A percentile compares a stretch with the other conserved stretches of the same genome.
phyloP scores from a whole-genome alignment of 2,329 filamentous ascomycete species.

The Colletotrichum nymphaeae region DNA sequence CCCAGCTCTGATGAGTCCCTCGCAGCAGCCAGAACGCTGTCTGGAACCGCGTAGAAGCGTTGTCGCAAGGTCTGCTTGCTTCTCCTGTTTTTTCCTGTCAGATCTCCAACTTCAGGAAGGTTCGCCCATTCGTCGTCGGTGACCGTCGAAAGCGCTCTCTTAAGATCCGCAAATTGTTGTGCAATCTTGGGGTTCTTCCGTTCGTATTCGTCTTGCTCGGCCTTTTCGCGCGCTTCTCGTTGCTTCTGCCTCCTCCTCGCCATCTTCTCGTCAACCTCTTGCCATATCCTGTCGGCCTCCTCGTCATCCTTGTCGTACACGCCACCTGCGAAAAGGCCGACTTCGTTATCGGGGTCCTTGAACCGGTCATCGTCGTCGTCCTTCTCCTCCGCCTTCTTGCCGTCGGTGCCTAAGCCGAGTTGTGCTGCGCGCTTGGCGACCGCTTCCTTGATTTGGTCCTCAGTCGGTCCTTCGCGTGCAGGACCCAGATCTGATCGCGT shows the following conservation, averaged over 20 bases:
- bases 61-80: constrained; percentile 85
- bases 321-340: constrained; percentile 93
- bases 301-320: constrained; percentile 98
- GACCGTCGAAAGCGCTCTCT: constrained; percentile 87
- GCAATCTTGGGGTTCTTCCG: constrained; percentile 98
- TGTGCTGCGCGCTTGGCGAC: constrained; percentile 92
- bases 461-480: constrained; percentile 92
- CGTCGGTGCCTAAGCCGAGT: constrained; percentile 76
- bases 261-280: constrained; percentile 97
- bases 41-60: constrained; percentile 94
- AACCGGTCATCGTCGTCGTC: constrained; percentile 83
- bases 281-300: constrained; percentile 96
- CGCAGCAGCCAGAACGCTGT: constrained; percentile 92
- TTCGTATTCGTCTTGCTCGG: constrained; percentile 95
- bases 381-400: constrained; percentile 77
- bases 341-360: constrained; percentile 97
- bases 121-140: constrained; percentile 97
- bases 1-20: constrained; percentile 84
- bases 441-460: constrained; percentile 98
- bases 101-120: constrained; percentile 93
- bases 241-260: constrained; percentile 85
- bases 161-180: constrained; percentile 96
- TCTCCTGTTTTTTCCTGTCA: constrained; percentile 93
- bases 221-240: constrained; percentile 94
- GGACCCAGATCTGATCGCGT: constrained; percentile 97